Percentiles rank a stretch among this genome's conserved stretches.
These are phyloP conservation scores for Zygoascus flipseniorum DNA, from an alignment of 805 yeast species.

Conservation along the genomic window DNA sequence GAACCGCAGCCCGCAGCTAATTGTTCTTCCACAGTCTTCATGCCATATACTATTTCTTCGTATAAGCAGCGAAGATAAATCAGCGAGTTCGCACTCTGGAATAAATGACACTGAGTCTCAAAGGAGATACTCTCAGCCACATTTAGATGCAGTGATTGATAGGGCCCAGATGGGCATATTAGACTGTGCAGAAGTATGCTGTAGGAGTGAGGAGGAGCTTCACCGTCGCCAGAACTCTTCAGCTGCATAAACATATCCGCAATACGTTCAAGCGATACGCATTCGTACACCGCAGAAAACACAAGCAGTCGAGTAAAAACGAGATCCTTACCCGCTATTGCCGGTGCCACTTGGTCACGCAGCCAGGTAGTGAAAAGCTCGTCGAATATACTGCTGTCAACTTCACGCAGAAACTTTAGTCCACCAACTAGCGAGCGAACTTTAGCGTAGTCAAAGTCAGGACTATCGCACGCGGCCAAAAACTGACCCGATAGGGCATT, in stretches of 20 bases:
- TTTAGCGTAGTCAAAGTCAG: constrained; percentile 4
- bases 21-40: background rate
- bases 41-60: constrained; percentile 5
- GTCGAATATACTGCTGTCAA: constrained; percentile 14
- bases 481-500: constrained; percentile 8
- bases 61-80: constrained; percentile 11
- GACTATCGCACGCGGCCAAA: constrained; percentile 5
- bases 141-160: constrained; percentile 1
- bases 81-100: constrained; percentile 9
- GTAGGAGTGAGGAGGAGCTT: background rate
- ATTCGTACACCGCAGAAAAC: constrained; percentile 32
- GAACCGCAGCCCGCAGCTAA: background rate
- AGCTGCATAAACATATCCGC: constrained; percentile 26
- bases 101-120: constrained; percentile 16
- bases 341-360: constrained; percentile 24
- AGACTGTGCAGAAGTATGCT: background rate
- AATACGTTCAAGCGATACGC: constrained; percentile 29
- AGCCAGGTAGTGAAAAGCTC: constrained; percentile 20
- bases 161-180: background rate
- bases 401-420: constrained; percentile 18
- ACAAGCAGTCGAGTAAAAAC: constrained; percentile 31
- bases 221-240: background rate
- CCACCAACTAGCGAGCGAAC: constrained; percentile 11
- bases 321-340: constrained; percentile 26
- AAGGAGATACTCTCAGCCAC: constrained; percentile 15